phyloP scores from a whole-genome alignment of 2,329 filamentous ascomycete genomes.

The Phoma herbarum region DNA sequence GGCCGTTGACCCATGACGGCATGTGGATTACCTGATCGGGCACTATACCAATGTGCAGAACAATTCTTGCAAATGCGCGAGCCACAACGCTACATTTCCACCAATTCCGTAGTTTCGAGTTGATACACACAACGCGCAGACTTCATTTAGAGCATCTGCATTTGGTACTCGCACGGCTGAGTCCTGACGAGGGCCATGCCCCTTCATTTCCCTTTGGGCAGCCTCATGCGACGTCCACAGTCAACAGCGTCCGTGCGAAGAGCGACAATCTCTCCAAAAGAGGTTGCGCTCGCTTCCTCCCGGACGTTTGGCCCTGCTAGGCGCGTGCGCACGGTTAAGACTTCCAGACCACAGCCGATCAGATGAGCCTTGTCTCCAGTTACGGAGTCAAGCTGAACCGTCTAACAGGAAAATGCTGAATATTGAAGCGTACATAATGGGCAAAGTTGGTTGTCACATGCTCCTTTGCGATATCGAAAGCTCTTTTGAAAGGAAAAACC shows the following conservation, averaged over 20 bases:
- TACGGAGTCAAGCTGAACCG: conserved; percentile 32
- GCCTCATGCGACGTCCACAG: conserved; percentile 38
- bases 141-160: conserved; percentile 46
- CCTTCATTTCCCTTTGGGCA: conserved; percentile 51
- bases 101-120: conserved; percentile 46
- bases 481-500: background rate
- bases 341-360: conserved; percentile 34
- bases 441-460: background rate
- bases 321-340: conserved; percentile 40
- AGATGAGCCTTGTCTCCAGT: conserved; percentile 31
- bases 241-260: conserved; percentile 46
- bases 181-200: conserved; percentile 43
- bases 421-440: conserved; percentile 21
- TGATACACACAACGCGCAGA: conserved; percentile 47
- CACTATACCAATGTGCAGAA: conserved; percentile 33
- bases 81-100: conserved; percentile 27
- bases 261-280: conserved; percentile 47
- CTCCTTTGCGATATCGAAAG: background rate
- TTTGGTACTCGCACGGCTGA: conserved; percentile 43
- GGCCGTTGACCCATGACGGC: conserved; percentile 36
- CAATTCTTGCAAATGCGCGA: conserved; percentile 27
- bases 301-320: conserved; percentile 51
- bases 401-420: conserved; percentile 22
- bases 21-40: conserved; percentile 44
- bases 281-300: conserved; percentile 50